Evolutionary conservation across 345 rosid species (phyloP).

Genomic region (Eucalyptus shirleyi): DNA sequence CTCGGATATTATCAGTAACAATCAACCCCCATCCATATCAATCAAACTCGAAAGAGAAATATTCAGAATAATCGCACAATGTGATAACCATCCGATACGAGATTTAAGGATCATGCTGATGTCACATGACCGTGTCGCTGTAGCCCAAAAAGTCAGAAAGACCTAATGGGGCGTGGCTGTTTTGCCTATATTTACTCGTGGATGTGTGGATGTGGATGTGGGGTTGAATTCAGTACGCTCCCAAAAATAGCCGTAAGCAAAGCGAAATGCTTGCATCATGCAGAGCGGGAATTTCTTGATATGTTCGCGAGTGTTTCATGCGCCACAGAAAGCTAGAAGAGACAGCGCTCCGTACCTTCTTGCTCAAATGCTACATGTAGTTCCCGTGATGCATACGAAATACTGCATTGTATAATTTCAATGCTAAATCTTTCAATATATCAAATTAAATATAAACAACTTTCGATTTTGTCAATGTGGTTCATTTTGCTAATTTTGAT

Average conservation of each 20-base stretch:
- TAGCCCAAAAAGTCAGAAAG: not conserved
- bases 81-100: not conserved
- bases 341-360: not conserved
- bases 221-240: not conserved
- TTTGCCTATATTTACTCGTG: not conserved
- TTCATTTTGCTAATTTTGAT: not conserved
- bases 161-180: not conserved
- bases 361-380: not conserved
- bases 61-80: not conserved
- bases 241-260: not conserved
- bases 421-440: fast-evolving
- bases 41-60: not conserved
- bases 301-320: not conserved
- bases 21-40: not conserved
- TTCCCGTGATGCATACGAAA: not conserved
- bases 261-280: not conserved
- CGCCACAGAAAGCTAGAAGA: not conserved
- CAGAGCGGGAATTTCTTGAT: not conserved
- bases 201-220: not conserved
- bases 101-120: not conserved
- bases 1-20: not conserved
- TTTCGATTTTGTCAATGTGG: fast-evolving
- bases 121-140: not conserved
- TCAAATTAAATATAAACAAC: fast-evolving
- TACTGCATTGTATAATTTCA: not conserved